phyloP scores from a whole-genome alignment of 352 stramenopile species.

The Peronospora farinosa region DNA sequence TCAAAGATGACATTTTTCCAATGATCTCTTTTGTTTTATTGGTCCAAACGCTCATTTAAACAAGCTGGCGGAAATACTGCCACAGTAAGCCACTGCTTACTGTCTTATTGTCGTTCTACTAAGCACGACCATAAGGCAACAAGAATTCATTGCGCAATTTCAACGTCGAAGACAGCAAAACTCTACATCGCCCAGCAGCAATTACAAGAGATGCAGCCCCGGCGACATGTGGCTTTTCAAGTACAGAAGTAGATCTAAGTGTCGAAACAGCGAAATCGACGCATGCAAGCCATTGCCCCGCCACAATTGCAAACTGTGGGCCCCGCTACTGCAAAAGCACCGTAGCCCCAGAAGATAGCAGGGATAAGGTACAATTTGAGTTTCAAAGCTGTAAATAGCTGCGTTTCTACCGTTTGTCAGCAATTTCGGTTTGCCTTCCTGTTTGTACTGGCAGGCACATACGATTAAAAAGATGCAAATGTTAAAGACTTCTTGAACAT shows the following conservation, averaged over 20 bases:
- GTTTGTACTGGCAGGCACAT: slow-evolving; percentile 33
- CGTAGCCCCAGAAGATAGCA: slow-evolving; percentile 33
- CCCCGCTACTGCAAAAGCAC: slow-evolving; percentile 21
- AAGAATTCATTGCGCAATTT: slow-evolving; percentile 20
- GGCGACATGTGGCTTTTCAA: slow-evolving; percentile 16
- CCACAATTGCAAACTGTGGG: slow-evolving; percentile 33
- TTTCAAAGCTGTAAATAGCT: not conserved
- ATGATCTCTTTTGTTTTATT: too few species aligned
- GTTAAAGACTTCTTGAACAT: slow-evolving; percentile 49
- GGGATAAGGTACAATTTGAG: slow-evolving; percentile 47
- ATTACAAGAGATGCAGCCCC: slow-evolving; percentile 24
- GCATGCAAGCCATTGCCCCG: slow-evolving; percentile 40
- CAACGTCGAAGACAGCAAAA: slow-evolving; percentile 16
- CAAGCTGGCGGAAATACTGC: slow-evolving; percentile 27
- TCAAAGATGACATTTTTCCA: too few species aligned
- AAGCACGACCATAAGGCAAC: slow-evolving; percentile 17
- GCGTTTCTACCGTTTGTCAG: too few species aligned
- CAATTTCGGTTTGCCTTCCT: slow-evolving; percentile 1
- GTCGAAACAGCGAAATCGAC: slow-evolving; percentile 20
- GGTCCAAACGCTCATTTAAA: too few species aligned
- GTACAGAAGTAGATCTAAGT: slow-evolving; percentile 16
- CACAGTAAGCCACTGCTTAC: too few species aligned
- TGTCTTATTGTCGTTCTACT: too few species aligned
- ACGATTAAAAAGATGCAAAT: slow-evolving; percentile 78
- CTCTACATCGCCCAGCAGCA: slow-evolving; percentile 23